Evolutionary conservation across 805 yeast species (phyloP).

Genomic region (Cyberlindnera subsufficiens): DNA sequence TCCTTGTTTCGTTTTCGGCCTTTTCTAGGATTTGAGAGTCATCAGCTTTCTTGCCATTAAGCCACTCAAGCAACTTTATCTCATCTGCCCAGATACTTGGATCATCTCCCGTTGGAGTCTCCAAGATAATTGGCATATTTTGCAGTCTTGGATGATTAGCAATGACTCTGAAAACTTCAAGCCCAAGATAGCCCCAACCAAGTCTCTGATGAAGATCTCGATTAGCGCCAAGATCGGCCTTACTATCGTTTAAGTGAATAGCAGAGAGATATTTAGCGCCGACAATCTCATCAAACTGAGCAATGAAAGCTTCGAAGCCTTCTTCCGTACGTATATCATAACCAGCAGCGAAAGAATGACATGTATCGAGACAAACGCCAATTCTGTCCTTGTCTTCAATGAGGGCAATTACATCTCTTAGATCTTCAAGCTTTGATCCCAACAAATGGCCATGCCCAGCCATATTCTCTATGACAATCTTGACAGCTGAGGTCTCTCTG

Average conservation of each 20-base stretch:
- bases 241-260: constrained; percentile 89
- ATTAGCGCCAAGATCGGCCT: constrained; percentile 86
- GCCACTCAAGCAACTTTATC: constrained; percentile 77
- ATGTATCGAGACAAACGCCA: constrained; percentile 96
- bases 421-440: constrained; percentile 75
- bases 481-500: constrained; percentile 67
- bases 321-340: constrained; percentile 69
- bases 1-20: constrained; percentile 39
- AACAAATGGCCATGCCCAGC: constrained; percentile 94
- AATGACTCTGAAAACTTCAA: constrained; percentile 74
- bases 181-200: constrained; percentile 85
- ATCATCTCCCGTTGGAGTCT: constrained; percentile 74
- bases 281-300: constrained; percentile 61
- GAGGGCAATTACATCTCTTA: constrained; percentile 65
- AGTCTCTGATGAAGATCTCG: constrained; percentile 87
- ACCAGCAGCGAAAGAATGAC: constrained; percentile 96
- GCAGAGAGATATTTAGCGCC: constrained; percentile 76
- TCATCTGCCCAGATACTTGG: constrained; percentile 72
- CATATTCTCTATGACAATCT: constrained; percentile 92
- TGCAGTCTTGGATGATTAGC: constrained; percentile 62
- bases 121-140: constrained; percentile 74
- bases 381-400: constrained; percentile 78
- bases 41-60: constrained; percentile 48
- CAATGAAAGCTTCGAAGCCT: constrained; percentile 64
- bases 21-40: constrained; percentile 52